These are phyloP conservation scores for Cladosporium austrohemisphaericum DNA, from an alignment of 2,329 filamentous ascomycete genomes.

Conservation along the genomic window DNA sequence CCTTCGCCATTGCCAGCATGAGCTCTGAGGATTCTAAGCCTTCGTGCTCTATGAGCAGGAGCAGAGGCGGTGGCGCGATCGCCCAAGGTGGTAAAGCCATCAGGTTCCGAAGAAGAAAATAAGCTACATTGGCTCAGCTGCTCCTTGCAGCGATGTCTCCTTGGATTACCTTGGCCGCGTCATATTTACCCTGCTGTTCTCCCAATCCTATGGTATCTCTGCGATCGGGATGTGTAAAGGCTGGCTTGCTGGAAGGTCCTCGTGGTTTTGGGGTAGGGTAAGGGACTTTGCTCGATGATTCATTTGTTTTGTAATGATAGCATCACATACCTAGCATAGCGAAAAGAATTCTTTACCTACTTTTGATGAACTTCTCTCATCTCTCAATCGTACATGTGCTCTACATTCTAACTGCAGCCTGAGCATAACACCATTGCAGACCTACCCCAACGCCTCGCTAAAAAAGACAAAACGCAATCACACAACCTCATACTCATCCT, in stretches of 20 bases:
- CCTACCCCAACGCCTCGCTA: slow-evolving; percentile 6
- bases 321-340: slow-evolving; percentile 2
- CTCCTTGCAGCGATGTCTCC: no score
- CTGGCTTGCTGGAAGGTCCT: background rate
- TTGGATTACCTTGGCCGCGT: no score
- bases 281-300: background rate
- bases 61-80: slow-evolving; percentile 49
- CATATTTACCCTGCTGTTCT: background rate
- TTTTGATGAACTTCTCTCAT: no score
- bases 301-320: background rate
- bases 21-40: slow-evolving; percentile 71
- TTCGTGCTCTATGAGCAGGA: slow-evolving; percentile 83
- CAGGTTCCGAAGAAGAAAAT: slow-evolving; percentile 6
- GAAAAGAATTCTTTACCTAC: no score
- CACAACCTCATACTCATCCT: background rate
- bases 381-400: no score
- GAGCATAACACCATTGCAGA: background rate
- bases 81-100: slow-evolving; percentile 46
- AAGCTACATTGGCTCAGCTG: background rate
- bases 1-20: slow-evolving; percentile 82
- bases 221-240: background rate
- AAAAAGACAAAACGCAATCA: background rate
- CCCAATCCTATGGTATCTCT: background rate
- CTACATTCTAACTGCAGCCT: background rate
- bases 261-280: no score